Evolutionary conservation across 352 stramenopile genomes (phyloP).

Genomic region (Pseudoperonospora humuli): DNA sequence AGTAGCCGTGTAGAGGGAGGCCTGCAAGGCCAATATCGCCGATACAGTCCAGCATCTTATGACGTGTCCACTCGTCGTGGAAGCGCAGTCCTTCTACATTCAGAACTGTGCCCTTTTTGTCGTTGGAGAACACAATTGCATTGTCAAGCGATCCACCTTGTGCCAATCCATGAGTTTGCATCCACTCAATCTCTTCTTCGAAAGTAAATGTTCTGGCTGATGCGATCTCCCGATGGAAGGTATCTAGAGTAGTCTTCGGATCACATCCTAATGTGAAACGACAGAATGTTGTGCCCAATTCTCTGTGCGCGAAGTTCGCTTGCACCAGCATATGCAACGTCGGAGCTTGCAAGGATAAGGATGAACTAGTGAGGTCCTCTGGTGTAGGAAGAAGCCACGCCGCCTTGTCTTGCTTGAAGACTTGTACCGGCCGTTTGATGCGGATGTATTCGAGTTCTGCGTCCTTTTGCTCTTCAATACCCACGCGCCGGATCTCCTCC

Average conservation of each 20-base stretch:
- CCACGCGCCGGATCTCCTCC: conserved; percentile 26
- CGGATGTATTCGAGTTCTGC: conserved; percentile 23
- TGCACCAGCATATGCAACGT: conserved; percentile 52
- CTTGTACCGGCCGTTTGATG: conserved; percentile 47
- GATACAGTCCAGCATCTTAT: conserved; percentile 72
- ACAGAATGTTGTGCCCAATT: conserved; percentile 34
- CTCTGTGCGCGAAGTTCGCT: conserved; percentile 63
- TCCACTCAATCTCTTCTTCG: conserved; percentile 55
- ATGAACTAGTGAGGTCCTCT: conserved; percentile 2
- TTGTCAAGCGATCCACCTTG: conserved; percentile 55
- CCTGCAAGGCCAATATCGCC: conserved; percentile 53
- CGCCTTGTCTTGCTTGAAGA: conserved; percentile 51
- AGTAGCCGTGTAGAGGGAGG: conserved; percentile 52
- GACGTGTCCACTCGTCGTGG: conserved; percentile 53
- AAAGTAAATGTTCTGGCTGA: conserved; percentile 66
- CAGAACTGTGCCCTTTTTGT: conserved; percentile 12
- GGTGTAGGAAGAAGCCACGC: conserved; percentile 59
- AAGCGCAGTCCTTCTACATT: conserved; percentile 51
- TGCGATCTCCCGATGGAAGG: conserved; percentile 35
- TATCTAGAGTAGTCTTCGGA: conserved; percentile 14
- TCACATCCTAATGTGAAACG: conserved; percentile 33
- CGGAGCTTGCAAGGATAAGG: conserved; percentile 7
- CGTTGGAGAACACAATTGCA: conserved; percentile 47
- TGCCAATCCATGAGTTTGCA: conserved; percentile 44
- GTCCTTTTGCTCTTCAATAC: conserved; percentile 23